phyloP scores from a whole-genome alignment of 2,329 filamentous ascomycete genomes.

The Botrytis byssoidea region DNA sequence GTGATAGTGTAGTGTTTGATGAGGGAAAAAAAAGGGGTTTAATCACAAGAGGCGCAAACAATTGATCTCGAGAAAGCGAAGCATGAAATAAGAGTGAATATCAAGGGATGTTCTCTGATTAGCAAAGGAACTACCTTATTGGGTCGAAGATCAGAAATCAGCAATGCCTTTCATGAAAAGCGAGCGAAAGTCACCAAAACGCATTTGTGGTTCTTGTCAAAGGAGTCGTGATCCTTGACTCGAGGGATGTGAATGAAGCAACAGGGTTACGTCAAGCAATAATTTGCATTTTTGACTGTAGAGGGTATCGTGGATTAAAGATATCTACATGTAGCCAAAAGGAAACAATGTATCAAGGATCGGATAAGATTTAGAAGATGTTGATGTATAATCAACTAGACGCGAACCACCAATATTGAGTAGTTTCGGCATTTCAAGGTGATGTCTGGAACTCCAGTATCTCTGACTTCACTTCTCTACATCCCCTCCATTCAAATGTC shows the following conservation, averaged over 20 bases:
- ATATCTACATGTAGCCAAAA: not conserved
- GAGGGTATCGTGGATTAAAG: not conserved
- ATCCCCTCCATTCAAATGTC: conserved; percentile 49
- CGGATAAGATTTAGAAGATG: not conserved
- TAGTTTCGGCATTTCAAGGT: not conserved
- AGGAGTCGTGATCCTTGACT: not conserved
- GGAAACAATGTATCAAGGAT: not conserved
- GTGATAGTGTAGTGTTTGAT: not conserved
- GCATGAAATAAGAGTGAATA: not conserved
- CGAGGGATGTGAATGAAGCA: too few species aligned
- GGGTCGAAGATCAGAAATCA: not conserved
- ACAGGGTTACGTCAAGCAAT: not conserved
- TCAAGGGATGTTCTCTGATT: not conserved
- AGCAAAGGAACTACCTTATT: not conserved
- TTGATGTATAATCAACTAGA: not conserved
- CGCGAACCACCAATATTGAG: not conserved
- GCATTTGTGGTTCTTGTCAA: not conserved
- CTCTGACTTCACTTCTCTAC: not conserved
- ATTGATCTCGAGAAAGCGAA: not conserved
- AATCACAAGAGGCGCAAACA: not conserved
- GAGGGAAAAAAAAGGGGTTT: not conserved
- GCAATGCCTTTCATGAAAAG: not conserved
- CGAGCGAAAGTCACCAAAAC: too few species aligned
- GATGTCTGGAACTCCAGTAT: not conserved
- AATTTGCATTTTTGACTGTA: not conserved